Evolutionary conservation across 352 stramenopile genomes (phyloP).

Genomic region (Thalassiosira mediterranea): DNA sequence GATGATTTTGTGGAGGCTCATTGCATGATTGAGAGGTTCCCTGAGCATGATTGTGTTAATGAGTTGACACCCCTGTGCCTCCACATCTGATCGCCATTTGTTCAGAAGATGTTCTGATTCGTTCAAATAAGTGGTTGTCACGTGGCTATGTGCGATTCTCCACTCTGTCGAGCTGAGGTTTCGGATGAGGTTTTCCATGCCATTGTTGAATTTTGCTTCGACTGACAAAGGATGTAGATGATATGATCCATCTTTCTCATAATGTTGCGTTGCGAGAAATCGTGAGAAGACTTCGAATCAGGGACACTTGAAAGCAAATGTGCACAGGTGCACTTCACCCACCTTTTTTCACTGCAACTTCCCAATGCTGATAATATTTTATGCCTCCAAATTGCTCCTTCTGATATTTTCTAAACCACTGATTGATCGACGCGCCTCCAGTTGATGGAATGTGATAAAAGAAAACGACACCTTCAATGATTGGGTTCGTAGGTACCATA

Average conservation of each 20-base stretch:
- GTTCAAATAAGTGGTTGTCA: constrained; percentile 39
- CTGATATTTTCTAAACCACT: constrained; percentile 35
- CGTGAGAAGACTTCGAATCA: background rate
- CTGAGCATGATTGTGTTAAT: constrained; percentile 59
- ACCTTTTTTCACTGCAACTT: constrained; percentile 1
- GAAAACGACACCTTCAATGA: constrained; percentile 50
- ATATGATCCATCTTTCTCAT: background rate
- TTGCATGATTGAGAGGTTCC: constrained; percentile 55
- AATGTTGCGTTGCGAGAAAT: background rate
- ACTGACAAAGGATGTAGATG: background rate
- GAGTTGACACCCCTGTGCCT: constrained; percentile 51
- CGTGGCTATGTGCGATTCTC: constrained; percentile 49
- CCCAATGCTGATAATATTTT: constrained; percentile 31
- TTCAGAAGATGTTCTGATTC: constrained; percentile 38
- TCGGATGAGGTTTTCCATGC: background rate
- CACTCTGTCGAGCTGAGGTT: constrained; percentile 37
- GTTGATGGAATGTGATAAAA: constrained; percentile 52
- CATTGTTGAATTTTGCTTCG: background rate
- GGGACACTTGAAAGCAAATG: background rate
- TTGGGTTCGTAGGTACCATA: too few species aligned
- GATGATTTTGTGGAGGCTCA: constrained; percentile 54
- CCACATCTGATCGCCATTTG: constrained; percentile 38
- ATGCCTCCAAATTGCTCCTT: constrained; percentile 9
- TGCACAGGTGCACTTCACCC: background rate
- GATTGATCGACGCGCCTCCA: constrained; percentile 44